Base-by-base conservation (phyloP, 257 asterid species). In the Jasminum sambac region DNA sequence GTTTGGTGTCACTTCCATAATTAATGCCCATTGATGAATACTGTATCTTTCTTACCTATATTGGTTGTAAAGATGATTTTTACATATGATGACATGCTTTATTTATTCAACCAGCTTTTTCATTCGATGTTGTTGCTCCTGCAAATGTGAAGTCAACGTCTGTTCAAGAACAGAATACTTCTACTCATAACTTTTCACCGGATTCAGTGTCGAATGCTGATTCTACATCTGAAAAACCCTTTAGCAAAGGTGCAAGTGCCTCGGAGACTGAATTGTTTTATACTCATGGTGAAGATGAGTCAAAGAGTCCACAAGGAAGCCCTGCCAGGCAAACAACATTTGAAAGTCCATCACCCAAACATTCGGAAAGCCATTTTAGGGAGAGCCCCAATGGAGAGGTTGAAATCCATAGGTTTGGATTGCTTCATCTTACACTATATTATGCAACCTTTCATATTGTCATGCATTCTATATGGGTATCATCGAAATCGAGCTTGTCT, bases 281-380 rank as follows among this genome's bases (percentile, higher is more conserved):
- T 71, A 19, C 65, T 26, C 82, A 74, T 68, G 85, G 96, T 26
- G 97, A 88, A 26, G 98, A 89, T 66, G 99, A 90, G 69, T 81
- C 96, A 39, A 87, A 87, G 82, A 95, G 96, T 80, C 88, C 92
- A 38, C 90, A 36, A 64, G 89, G 83, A 58, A 91, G 96, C 83
- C 96, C 97, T 70, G 75, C 74, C 75, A 77, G 89, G 74, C 83
- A 73, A 78, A 73, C 84, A 21, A 41, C 80, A 72, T 75, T 79
- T 63, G 90, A 84, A 74, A 91, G 96, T 74, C 96, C 96, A 37
- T 78, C 95, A 34, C 78, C 71, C 71, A 96, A 87, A 67, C 78
- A 84, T 79, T 71, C 93, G 11, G 96, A 85, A 41, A 76, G 74
- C 71, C 92, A 81, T 78, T 84, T 82, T 67, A 76, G 88, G 76